These are phyloP conservation scores for Penicillium digitatum DNA, from an alignment of 2,329 filamentous ascomycete genomes.

Conservation along the genomic window DNA sequence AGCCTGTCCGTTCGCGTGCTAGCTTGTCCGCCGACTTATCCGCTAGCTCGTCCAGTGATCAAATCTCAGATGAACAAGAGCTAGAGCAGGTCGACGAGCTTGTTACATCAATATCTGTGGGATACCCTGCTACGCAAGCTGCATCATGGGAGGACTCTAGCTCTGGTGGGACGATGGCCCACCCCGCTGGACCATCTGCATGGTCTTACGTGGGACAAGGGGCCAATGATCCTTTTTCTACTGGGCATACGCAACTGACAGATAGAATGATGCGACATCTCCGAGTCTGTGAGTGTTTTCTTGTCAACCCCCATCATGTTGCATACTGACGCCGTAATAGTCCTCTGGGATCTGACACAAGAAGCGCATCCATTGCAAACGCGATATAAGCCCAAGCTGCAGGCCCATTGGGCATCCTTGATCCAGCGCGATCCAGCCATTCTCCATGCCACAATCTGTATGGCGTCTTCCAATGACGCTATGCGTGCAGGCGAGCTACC, in stretches of 20 bases:
- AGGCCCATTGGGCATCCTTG: slow-evolving; percentile 36
- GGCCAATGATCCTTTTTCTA: slow-evolving; percentile 36
- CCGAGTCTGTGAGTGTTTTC: slow-evolving; percentile 32
- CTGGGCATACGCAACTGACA: slow-evolving; percentile 35
- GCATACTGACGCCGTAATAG: slow-evolving; percentile 19
- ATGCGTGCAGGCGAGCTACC: slow-evolving; percentile 34
- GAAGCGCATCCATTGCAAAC: slow-evolving; percentile 36
- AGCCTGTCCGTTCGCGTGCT: slow-evolving; percentile 2
- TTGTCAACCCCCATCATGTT: background rate
- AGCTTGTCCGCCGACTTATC: slow-evolving; percentile 1
- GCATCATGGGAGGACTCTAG: slow-evolving; percentile 14
- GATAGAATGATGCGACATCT: slow-evolving; percentile 39
- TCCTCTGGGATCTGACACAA: slow-evolving; percentile 36
- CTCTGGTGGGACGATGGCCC: slow-evolving; percentile 12
- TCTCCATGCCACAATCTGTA: slow-evolving; percentile 38
- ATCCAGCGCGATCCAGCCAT: slow-evolving; percentile 36
- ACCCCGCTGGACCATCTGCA: slow-evolving; percentile 12
- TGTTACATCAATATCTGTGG: slow-evolving; percentile 1
- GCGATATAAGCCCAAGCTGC: slow-evolving; percentile 33
- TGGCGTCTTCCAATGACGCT: slow-evolving; percentile 37
- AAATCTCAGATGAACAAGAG: slow-evolving; percentile 6
- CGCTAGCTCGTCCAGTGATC: slow-evolving; percentile 6
- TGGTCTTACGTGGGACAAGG: slow-evolving; percentile 33
- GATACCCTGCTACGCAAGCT: slow-evolving; percentile 7
- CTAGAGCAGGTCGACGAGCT: slow-evolving; percentile 15